These are phyloP conservation scores for Penicillium canescens DNA, from an alignment of 495 filamentous ascomycete genomes.

Conservation along the genomic window DNA sequence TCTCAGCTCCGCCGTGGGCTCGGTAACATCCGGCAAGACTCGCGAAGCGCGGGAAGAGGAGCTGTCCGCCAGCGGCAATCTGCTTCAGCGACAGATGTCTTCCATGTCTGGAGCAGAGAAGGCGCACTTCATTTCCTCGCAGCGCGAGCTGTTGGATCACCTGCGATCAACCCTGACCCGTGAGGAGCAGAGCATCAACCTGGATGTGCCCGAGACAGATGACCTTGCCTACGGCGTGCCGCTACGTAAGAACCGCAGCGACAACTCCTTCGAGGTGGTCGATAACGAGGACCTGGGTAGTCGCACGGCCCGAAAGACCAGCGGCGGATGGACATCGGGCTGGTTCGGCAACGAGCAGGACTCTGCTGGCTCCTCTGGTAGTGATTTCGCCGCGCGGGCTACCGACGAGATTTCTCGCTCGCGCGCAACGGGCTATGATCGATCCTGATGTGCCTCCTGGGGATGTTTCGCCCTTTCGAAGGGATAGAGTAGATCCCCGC, in stretches of 20 bases:
- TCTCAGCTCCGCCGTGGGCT: slow-evolving; percentile 65
- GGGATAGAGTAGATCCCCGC: not conserved
- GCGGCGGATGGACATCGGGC: slow-evolving; percentile 37
- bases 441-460: slow-evolving; percentile 10
- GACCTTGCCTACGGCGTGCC: slow-evolving; percentile 50
- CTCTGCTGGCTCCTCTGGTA: slow-evolving; percentile 28
- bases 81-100: slow-evolving; percentile 67
- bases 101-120: slow-evolving; percentile 59
- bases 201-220: slow-evolving; percentile 40
- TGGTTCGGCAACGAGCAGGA: slow-evolving; percentile 40
- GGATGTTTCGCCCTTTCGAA: not conserved
- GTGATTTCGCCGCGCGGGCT: slow-evolving; percentile 33
- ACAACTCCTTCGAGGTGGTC: slow-evolving; percentile 81
- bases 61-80: slow-evolving; percentile 56
- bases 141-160: slow-evolving; percentile 69
- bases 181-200: slow-evolving; percentile 59
- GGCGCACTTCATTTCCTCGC: slow-evolving; percentile 66
- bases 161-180: slow-evolving; percentile 73
- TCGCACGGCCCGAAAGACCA: slow-evolving; percentile 20
- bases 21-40: slow-evolving; percentile 43
- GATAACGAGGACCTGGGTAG: slow-evolving; percentile 63
- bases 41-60: slow-evolving; percentile 53
- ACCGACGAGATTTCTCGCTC: slow-evolving; percentile 24
- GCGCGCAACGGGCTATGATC: slow-evolving; percentile 23
- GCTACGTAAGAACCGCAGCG: slow-evolving; percentile 69